Evolutionary conservation across 768 basidiomycete genomes (phyloP), one percentile per base, ranked within the genome.

Genomic region (Wakefieldia striispora): DNA sequence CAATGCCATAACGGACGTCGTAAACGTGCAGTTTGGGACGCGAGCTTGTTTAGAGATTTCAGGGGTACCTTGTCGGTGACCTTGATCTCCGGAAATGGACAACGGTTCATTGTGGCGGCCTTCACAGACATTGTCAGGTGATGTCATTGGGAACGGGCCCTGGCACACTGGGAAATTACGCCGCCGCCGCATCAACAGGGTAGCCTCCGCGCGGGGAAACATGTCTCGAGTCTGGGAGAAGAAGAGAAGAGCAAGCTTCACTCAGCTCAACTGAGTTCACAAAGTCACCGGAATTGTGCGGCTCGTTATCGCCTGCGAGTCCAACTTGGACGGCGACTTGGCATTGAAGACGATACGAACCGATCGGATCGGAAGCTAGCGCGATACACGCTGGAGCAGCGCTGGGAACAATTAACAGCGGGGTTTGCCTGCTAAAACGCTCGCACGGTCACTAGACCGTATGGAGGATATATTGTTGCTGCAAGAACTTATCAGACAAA

Each of bases 321-420:
- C 29, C 40, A 19, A 37, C 24, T 40, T 23, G 16, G 29, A 45
- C 47, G 45, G 58, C 20, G 57, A 51, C 53, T 53, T 50, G 57
- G 45, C 54, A 31, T 36, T 35, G 46, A 31, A 36, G 16, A 43
- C 26, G 40, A 51, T n/a, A 54, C 44, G 44, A 34, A 17, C 43
- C 49, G 50, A 61, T 63, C 53, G 41, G 47, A 58, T 56, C 56
- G 53, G 46, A 29, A 37, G 39, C 51, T 41, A 54, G 39, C 14
- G 43, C 35, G 8, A 14, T 24, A 47, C 45, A 49, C 26, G 45
- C 44, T 40, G 39, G 19, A 13, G 14, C 34, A 12, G 42, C 17
- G 35, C 23, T 26, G 42, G 45, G 38, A 29, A 48, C 8, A 21
- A 35, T 23, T 47, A 17, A 33, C n/a, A 43, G 17, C 33, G 35